Base-by-base conservation (phyloP, 2,329 filamentous ascomycete species). In the Nemania sp. region DNA sequence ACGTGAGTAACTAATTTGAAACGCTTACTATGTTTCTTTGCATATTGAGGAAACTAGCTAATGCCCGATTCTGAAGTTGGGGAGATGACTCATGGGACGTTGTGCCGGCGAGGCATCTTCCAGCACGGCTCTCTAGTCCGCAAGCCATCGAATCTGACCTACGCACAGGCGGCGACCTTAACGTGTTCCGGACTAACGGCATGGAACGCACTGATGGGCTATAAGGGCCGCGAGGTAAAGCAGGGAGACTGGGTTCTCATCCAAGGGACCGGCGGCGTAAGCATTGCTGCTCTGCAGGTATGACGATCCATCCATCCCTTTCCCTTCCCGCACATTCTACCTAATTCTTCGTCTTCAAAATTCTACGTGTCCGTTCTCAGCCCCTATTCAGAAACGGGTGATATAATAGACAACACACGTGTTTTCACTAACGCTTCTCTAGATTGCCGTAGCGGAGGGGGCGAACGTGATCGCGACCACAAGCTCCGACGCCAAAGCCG, bases 401-500 rank as follows among this genome's bases (percentile, higher is more conserved):
- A n/a, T 45, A 15, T n/a, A 8, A 45, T 45, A n/a, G 5, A 45
- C n/a, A 45, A 4, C 15, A 15, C 15, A 45, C 38, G 6, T n/a
- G 0, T n/a, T 18, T 24, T 18, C 6, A 6, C 26, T 58, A 6
- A 58, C 5, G 7, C 15, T 32, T 32, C 27, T 24, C 18, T 24
- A 67, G 69, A 69, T 83, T 45, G 85, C 86, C 7, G 79, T 81
- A 53, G 85, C 86, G 0, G 81, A 81, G 1, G 86, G 86, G 2
- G 84, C 85, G 8, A 83, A 70, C 1, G 84, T 89, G 1, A 87
- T 91, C 45, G 82, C 89, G 0, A 90, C 88, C 0, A 89, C 87
- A 0, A 88, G 85, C 0, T 86, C 84, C 0, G 81, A 86, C 8
- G 79, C 80, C 6, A 90, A 90, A 76, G 84, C 84, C 0, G 76